Base-by-base conservation (phyloP, 2,329 filamentous ascomycete genomes). In the Penicillium sp. region DNA sequence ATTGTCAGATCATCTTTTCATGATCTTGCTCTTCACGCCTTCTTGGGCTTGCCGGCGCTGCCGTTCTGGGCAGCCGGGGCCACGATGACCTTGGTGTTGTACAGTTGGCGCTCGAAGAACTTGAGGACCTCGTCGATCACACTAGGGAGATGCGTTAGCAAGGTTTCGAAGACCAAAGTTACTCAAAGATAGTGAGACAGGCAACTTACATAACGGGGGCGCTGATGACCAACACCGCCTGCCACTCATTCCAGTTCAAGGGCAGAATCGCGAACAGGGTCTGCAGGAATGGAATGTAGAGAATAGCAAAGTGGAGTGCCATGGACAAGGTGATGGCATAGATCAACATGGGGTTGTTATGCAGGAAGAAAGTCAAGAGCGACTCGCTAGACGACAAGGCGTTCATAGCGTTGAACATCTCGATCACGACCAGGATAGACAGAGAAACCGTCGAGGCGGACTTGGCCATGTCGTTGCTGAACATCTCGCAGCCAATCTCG, bases 361-460 rank as follows among this genome's bases (percentile, higher is more conserved):
- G 97, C n/a, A 99, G 83, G 10, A 93, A 94, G 65, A 99, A 86
- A 2, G 93, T 97, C 59, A 99, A 80, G 13, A 99, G 88, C 17
- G 92, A 96, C 80, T 99, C 95, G 78, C 92, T 96, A 0, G 93
- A 97, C 1, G 93, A 97, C 35, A 99, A 86, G 0, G 94, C 95
- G 76, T 99, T 99, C 90, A 98, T 94, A 71, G 95, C 95, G 80
- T 99, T 99, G 76, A 99, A 87, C 95, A 99, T 99, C 82, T 99
- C 95, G 74, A 99, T 98, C 63, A 97, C 93, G 50, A 99, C 95
- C 19, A 99, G 85, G 72, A 89, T 88, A 40, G 92, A 96, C 64
- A 99, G 85, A 7, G 93, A 97, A 30, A 99, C 89, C 1, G 95
- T 99, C 22, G 93, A 97, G 2, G 93, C 95, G 5, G 93, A 88